Percentiles rank a stretch among this genome's conserved stretches.
These are phyloP conservation scores for Monilinia laxa DNA, from an alignment of 2,329 filamentous ascomycete species.

Conservation along the genomic window DNA sequence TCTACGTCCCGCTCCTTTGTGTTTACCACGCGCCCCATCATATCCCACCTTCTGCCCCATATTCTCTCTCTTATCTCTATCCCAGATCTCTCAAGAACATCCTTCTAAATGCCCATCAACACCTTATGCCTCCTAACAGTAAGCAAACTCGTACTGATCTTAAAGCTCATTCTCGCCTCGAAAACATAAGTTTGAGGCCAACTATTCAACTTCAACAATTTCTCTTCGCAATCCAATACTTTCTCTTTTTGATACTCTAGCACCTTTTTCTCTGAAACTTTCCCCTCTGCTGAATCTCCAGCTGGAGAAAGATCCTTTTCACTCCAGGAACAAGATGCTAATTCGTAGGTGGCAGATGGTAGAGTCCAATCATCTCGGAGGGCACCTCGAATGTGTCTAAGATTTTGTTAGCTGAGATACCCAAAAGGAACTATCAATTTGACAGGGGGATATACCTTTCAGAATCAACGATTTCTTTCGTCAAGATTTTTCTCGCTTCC, in stretches of 20 bases:
- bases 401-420: constrained; percentile 25
- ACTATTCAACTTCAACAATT: constrained; percentile 64
- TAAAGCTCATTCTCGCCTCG: constrained; percentile 72
- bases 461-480: constrained; percentile 61
- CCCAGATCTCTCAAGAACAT: too few species aligned
- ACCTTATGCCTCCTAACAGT: constrained; percentile 36
- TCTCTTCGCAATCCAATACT: constrained; percentile 60
- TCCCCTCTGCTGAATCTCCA: constrained; percentile 47
- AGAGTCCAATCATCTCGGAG: constrained; percentile 68
- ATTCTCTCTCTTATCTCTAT: not conserved
- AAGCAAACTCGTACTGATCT: constrained; percentile 41
- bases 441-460: constrained; percentile 53
- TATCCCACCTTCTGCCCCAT: not conserved
- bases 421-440: not conserved
- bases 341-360: constrained; percentile 81
- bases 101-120: constrained; percentile 28
- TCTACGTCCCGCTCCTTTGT: not conserved
- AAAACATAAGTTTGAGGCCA: constrained; percentile 74
- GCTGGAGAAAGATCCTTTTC: constrained; percentile 48
- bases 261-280: constrained; percentile 63
- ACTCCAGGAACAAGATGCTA: constrained; percentile 78
- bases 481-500: constrained; percentile 65
- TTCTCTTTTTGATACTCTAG: constrained; percentile 55
- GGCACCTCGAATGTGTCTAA: constrained; percentile 53
- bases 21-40: too few species aligned